These are phyloP conservation scores for Hericium coralloides DNA, from an alignment of 768 basidiomycete species.

Conservation along the genomic window DNA sequence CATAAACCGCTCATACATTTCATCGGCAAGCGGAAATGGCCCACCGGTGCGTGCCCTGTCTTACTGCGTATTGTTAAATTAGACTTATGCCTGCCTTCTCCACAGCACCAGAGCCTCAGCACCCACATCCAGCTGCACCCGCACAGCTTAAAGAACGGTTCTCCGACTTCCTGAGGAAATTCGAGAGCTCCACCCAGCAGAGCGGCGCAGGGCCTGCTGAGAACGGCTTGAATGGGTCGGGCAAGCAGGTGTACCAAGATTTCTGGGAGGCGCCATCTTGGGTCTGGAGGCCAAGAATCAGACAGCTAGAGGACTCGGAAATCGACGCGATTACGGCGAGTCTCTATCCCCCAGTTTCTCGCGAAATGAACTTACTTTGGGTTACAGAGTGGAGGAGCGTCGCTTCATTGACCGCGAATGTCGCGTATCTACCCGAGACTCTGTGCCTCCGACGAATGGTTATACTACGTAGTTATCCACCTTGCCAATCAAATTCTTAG, in stretches of 20 bases:
- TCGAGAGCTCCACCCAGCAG: conserved; percentile 14
- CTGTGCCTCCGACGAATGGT: neutral
- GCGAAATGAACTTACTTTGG: neutral
- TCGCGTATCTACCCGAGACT: neutral
- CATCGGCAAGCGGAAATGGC: neutral
- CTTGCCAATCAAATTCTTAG: neutral
- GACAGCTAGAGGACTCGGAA: conserved; percentile 44
- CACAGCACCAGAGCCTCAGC: conserved; percentile 30
- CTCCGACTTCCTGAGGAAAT: conserved; percentile 32
- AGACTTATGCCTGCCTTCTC: neutral
- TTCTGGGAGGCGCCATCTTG: conserved; percentile 65
- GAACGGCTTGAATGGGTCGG: neutral
- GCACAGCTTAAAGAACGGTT: conserved; percentile 45
- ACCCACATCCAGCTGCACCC: conserved; percentile 63
- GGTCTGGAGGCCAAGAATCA: conserved; percentile 44
- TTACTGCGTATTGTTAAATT: neutral
- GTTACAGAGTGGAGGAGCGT: conserved; percentile 60
- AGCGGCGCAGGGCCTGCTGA: neutral
- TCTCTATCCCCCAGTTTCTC: conserved; percentile 5
- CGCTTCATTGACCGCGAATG: conserved; percentile 22
- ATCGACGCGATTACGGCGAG: conserved; percentile 61
- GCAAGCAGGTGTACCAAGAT: conserved; percentile 24
- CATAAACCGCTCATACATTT: neutral
- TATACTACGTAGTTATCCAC: neutral
- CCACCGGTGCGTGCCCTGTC: neutral